A percentile compares a stretch with the other conserved stretches of the same genome.
These are phyloP conservation scores for Hemisphaericaspora xylofermentans DNA, from an alignment of 1,139 yeast genomes.

Conservation along the genomic window DNA sequence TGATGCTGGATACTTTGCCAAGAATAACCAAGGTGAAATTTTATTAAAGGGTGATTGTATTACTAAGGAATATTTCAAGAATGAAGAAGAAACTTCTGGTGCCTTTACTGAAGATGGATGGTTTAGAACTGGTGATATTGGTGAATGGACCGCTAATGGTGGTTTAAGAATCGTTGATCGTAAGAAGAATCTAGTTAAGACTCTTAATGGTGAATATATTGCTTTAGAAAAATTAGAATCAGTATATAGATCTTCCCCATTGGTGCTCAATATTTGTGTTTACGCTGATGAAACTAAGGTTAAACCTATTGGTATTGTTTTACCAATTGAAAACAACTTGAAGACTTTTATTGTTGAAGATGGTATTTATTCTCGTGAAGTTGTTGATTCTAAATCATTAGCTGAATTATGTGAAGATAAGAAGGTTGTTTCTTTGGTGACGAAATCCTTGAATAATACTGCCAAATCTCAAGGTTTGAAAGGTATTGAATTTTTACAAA, in stretches of 20 bases:
- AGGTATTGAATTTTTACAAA: conserved; percentile 84
- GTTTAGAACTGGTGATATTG: conserved; percentile 98
- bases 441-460: conserved; percentile 62
- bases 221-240: conserved; percentile 93
- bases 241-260: conserved; percentile 76
- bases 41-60: conserved; percentile 75
- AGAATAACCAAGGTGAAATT: conserved; percentile 91
- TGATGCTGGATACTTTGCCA: conserved; percentile 90
- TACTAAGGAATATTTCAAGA: conserved; percentile 75
- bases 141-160: conserved; percentile 86
- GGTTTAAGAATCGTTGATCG: conserved; percentile 85
- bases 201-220: conserved; percentile 94
- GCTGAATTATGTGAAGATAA: conserved; percentile 50
- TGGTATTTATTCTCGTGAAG: conserved; percentile 45
- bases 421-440: conserved; percentile 55
- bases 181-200: conserved; percentile 93
- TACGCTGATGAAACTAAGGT: conserved; percentile 86
- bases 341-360: conserved; percentile 56
- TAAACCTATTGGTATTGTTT: conserved; percentile 88
- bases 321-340: conserved; percentile 73
- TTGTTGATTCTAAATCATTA: conserved; percentile 52
- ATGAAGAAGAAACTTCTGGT: conserved; percentile 74
- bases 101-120: conserved; percentile 86
- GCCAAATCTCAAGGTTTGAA: conserved; percentile 78
- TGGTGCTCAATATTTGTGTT: conserved; percentile 81